Conservation (phyloP, 345 rosid genomes). For the Acer negundo region DNA sequence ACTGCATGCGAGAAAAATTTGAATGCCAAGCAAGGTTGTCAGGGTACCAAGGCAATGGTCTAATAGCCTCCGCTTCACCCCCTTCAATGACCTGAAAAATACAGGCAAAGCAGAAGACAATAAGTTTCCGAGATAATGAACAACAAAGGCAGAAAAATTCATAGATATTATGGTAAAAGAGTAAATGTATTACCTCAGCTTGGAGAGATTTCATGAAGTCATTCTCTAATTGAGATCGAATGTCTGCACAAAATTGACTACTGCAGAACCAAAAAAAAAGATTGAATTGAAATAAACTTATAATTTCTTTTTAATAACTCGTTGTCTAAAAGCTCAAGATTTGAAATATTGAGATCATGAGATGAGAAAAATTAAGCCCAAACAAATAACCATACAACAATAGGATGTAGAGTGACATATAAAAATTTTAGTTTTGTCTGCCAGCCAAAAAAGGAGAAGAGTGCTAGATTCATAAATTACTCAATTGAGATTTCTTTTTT, state of each 20-base stretch:
- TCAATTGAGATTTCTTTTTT: not conserved
- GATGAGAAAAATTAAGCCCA: not conserved
- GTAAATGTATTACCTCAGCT: conserved; percentile 49
- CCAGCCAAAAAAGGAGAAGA: not conserved
- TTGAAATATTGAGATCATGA: not conserved
- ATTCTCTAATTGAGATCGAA: conserved; percentile 70
- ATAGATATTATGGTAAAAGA: not conserved
- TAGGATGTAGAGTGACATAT: not conserved
- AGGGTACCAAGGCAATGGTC: conserved; percentile 92
- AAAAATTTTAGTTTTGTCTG: not conserved
- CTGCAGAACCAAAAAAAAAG: conserved; percentile 43
- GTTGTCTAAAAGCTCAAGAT: not conserved
- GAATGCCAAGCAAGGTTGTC: conserved; percentile 94
- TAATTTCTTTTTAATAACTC: not conserved
- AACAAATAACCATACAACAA: not conserved
- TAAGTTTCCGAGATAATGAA: not conserved
- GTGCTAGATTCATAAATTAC: not conserved
- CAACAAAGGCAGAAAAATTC: conserved; percentile 9
- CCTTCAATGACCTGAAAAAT: conserved; percentile 56
- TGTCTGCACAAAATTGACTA: conserved; percentile 80
- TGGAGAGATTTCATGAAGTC: conserved; percentile 81
- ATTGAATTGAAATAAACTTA: not conserved
- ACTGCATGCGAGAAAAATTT: conserved; percentile 87
- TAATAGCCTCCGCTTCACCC: conserved; percentile 72
- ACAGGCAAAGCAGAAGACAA: not conserved